Conservation (phyloP, 2,329 filamentous ascomycete species). For the Ophiostoma australiae region DNA sequence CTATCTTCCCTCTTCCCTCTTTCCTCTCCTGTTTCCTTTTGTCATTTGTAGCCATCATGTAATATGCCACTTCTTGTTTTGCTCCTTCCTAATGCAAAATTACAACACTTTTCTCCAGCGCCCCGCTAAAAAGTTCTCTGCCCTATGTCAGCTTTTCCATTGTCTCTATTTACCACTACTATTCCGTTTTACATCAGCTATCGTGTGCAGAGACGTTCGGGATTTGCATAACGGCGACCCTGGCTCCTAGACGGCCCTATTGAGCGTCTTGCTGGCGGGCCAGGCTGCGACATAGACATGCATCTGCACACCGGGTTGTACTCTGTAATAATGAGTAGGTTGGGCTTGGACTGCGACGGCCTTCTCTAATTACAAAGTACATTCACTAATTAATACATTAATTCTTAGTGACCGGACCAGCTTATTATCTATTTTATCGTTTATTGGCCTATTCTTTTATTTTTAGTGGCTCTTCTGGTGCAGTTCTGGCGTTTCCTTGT, state of each 20-base stretch:
- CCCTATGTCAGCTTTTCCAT: not conserved
- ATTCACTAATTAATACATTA: not conserved
- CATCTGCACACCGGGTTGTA: not conserved
- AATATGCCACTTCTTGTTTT: not conserved
- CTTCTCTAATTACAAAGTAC: not conserved
- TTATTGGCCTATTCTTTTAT: not conserved
- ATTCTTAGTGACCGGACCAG: not conserved
- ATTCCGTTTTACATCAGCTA: too few species aligned
- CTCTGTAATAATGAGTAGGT: too few species aligned
- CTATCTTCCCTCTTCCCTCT: not conserved
- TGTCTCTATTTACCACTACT: not conserved
- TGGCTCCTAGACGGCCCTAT: not conserved
- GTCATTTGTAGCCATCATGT: not conserved
- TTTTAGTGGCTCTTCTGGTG: not conserved
- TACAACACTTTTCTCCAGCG: not conserved
- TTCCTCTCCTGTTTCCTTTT: not conserved
- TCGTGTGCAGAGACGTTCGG: too few species aligned
- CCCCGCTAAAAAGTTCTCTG: conserved; percentile 1
- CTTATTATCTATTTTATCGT: not conserved
- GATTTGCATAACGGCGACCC: too few species aligned
- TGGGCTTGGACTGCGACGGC: not conserved
- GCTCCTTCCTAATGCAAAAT: conserved; percentile 3
- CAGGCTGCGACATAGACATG: not conserved
- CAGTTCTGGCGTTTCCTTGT: conserved; percentile 13
- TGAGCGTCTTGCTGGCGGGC: not conserved